phyloP scores from a whole-genome alignment of 1,139 yeast genomes.

The Geotrichum siamense region DNA sequence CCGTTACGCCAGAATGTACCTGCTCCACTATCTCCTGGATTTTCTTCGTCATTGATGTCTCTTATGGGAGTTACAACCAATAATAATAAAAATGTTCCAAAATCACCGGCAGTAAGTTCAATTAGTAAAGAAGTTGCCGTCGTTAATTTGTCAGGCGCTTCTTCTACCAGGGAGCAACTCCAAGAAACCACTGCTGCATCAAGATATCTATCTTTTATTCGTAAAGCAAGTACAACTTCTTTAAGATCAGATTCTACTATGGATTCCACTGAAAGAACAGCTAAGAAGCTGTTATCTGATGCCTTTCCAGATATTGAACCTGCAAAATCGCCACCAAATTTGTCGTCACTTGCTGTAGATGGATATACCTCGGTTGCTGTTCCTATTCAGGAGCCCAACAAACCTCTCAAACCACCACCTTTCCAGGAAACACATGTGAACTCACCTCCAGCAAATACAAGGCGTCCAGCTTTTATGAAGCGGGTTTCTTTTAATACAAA shows the following conservation, averaged over 20 bases:
- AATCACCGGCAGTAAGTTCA: neutral
- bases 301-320: constrained; percentile 8
- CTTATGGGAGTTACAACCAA: neutral
- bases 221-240: constrained; percentile 1
- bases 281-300: neutral
- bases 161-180: neutral
- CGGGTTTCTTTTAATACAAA: neutral
- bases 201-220: neutral
- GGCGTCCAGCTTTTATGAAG: constrained; percentile 5
- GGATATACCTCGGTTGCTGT: neutral
- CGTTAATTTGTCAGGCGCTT: neutral
- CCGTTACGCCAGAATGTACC: neutral
- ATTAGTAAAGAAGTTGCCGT: constrained; percentile 1
- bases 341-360: neutral
- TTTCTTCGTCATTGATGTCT: neutral
- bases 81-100: no score
- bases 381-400: constrained; percentile 3
- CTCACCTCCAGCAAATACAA: neutral
- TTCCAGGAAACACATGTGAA: neutral
- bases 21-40: neutral
- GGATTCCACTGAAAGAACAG: neutral
- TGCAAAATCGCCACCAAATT: neutral
- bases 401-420: neutral
- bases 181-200: neutral
- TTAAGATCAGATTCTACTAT: constrained; percentile 1